Conservation (phyloP, 73 alveolate genomes). For the Halteria grandinella region DNA sequence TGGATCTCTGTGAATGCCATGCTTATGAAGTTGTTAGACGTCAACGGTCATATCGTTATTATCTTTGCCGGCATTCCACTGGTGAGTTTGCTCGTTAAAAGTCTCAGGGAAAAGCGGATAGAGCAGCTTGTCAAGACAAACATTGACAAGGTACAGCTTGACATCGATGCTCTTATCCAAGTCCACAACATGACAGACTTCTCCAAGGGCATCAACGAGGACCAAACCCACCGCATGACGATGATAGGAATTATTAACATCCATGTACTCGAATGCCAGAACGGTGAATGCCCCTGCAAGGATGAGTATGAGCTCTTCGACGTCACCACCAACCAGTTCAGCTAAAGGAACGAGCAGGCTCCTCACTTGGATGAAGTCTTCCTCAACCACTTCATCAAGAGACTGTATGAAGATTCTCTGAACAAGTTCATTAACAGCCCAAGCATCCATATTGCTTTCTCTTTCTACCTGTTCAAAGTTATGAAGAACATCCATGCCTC, state of each 20-base stretch:
- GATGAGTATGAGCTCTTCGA: constrained; percentile 56
- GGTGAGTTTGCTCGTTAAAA: constrained; percentile 18
- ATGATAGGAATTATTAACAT: constrained; percentile 54
- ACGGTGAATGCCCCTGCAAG: constrained; percentile 61
- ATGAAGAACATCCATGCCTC: constrained; percentile 59
- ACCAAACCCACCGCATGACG: constrained; percentile 12
- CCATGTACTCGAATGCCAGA: constrained; percentile 58
- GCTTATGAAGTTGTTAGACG: constrained; percentile 36
- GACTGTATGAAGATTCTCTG: constrained; percentile 59
- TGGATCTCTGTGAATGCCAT: constrained; percentile 55
- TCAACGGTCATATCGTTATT: constrained; percentile 48
- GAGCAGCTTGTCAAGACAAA: constrained; percentile 28
- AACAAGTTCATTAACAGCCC: constrained; percentile 47
- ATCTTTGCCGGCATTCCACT: constrained; percentile 53
- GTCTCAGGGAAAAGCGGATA: constrained; percentile 36
- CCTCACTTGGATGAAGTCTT: constrained; percentile 53
- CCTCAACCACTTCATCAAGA: constrained; percentile 46
- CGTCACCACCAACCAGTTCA: constrained; percentile 3
- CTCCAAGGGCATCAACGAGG: constrained; percentile 42
- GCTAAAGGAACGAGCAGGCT: constrained; percentile 13
- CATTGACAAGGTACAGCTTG: constrained; percentile 42
- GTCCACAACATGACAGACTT: constrained; percentile 29
- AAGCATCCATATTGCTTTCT: constrained; percentile 50
- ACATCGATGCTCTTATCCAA: constrained; percentile 41
- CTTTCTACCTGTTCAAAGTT: constrained; percentile 44